These are phyloP conservation scores for Dimargaris xerosporica DNA, from an alignment of 192 early-diverging fungal species.

Conservation along the genomic window DNA sequence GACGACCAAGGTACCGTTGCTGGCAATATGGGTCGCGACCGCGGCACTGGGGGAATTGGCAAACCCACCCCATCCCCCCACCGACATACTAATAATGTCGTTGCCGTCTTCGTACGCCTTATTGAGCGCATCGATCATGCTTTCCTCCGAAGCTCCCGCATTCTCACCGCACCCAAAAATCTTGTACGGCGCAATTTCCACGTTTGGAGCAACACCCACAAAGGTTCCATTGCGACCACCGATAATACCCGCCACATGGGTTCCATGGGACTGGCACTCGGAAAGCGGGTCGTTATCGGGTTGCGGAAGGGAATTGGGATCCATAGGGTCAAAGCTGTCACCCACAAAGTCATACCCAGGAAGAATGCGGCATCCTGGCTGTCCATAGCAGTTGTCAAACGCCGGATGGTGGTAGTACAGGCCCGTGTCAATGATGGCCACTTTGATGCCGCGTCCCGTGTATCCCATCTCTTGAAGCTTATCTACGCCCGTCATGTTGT, in stretches of 20 bases:
- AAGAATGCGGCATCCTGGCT: slow-evolving; percentile 30
- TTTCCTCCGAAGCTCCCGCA: neutral
- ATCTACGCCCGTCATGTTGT: too few relatives aligned
- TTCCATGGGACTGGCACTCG: slow-evolving; percentile 47
- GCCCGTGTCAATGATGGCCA: slow-evolving; percentile 53
- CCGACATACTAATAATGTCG: slow-evolving; percentile 9
- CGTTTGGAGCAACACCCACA: slow-evolving; percentile 44
- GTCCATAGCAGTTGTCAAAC: slow-evolving; percentile 46
- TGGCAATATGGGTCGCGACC: neutral
- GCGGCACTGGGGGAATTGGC: neutral
- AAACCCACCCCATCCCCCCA: neutral
- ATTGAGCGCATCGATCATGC: neutral
- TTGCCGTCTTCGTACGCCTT: neutral
- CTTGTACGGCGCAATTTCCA: slow-evolving; percentile 46
- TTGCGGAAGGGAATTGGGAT: slow-evolving; percentile 5
- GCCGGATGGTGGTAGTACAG: slow-evolving; percentile 50
- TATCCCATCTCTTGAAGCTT: slow-evolving; percentile 30
- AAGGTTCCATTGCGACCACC: slow-evolving; percentile 22
- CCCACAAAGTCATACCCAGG: slow-evolving; percentile 52
- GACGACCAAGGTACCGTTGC: neutral
- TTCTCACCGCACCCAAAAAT: slow-evolving; percentile 35
- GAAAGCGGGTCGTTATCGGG: slow-evolving; percentile 32
- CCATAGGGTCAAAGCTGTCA: slow-evolving; percentile 21
- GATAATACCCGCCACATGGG: slow-evolving; percentile 48
- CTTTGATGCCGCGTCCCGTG: slow-evolving; percentile 40